phyloP scores from a whole-genome alignment of 2,329 filamentous ascomycete genomes.

The Colletotrichum noveboracense region DNA sequence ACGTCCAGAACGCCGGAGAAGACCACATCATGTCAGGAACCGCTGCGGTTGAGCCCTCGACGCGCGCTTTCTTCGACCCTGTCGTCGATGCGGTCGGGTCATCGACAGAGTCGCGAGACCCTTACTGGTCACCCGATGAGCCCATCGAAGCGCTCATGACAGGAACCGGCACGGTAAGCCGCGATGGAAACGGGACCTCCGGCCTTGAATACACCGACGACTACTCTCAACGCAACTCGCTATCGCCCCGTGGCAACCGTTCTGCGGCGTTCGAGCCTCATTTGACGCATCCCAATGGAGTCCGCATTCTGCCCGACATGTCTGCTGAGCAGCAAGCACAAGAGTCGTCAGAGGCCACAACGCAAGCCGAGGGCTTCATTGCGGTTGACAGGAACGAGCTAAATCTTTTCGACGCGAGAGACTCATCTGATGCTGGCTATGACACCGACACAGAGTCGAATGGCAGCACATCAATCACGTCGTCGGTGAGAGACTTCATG shows the following conservation, averaged over 20 bases:
- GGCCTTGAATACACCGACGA: background rate
- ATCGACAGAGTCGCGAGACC: background rate
- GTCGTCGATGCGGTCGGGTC: background rate
- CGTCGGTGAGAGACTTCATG: constrained; percentile 51
- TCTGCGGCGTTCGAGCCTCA: constrained; percentile 29
- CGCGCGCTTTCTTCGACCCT: background rate
- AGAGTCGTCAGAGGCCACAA: constrained; percentile 39
- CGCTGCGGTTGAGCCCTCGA: background rate
- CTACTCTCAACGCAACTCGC: background rate
- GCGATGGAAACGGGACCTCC: background rate
- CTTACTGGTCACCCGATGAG: background rate
- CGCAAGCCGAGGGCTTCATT: constrained; percentile 40
- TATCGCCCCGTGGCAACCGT: background rate
- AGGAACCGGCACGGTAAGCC: background rate
- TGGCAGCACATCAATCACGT: constrained; percentile 42
- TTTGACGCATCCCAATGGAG: constrained; percentile 43
- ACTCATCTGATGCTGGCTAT: constrained; percentile 39
- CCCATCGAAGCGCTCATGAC: background rate
- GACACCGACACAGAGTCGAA: constrained; percentile 40
- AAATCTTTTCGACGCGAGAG: constrained; percentile 23
- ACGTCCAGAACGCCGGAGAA: background rate
- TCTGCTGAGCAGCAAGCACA: constrained; percentile 38
- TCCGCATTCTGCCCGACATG: constrained; percentile 39
- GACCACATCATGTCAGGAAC: background rate
- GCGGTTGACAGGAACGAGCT: constrained; percentile 37